Base-by-base conservation (phyloP, 2,329 filamentous ascomycete species). In the Ophiostoma tasmaniense region DNA sequence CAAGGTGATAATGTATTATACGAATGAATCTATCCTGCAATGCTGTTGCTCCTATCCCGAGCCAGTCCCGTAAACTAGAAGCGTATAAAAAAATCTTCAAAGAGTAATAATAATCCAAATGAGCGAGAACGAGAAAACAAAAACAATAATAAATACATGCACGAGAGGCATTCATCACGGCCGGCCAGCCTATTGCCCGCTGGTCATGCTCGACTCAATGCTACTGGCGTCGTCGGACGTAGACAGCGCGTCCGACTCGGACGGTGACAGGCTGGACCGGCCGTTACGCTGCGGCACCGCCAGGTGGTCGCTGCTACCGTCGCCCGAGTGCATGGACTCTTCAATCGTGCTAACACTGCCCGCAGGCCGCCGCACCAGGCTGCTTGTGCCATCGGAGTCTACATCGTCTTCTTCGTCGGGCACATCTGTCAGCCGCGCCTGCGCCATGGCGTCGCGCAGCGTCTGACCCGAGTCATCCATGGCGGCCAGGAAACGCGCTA, bases 401-500 rank as follows among this genome's bases (percentile, higher is more conserved):
- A 2, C 55, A 8, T 35, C 59, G 14, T 35, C 59, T 28, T 30
- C 59, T 10, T n/a, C 59, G 13, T 20, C 59, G 6, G 77, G 28
- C 42, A 25, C 2, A 17, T 64, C n/a, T 1, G 22, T 50, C 62
- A 20, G 22, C 66, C 22, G 25, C 7, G 88, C 85, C 78, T 87
- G 81, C 73, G 87, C 85, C 77, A 96, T 83, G 1, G 90, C 90
- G 74, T 89, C 86, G 68, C 86, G 83, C 66, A 99, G 82, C 62
- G 91, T 94, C 73, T 89, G 87, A 0, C 95, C 95, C 17, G 88
- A 90, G 73, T 92, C 89, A 76, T 99, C 95, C 74, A 99, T 87
- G 5, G 94, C 94, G 64, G 96, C 93, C 69, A 99, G 80, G 78
- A 99, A 99, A n/a, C 94, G 84, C 13, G 95, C 93, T 35, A 99